Evolutionary conservation across 352 stramenopile species (phyloP).

Genomic region (Aphanomyces invadans): DNA sequence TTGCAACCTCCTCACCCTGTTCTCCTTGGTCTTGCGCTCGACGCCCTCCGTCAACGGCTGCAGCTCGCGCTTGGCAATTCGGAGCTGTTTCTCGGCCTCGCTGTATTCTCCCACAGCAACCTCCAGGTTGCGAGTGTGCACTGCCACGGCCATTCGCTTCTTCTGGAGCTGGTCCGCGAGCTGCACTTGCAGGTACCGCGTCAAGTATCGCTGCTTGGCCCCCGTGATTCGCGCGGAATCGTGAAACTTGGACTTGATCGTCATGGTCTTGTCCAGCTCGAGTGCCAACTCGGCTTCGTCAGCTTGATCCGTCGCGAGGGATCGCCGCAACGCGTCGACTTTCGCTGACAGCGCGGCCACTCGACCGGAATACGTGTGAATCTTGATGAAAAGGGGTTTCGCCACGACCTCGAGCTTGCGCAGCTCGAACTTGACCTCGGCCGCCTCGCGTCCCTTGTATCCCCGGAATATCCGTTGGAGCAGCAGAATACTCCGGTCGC

Average conservation of each 20-base stretch:
- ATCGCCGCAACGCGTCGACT: slow-evolving; percentile 36
- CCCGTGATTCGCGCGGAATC: slow-evolving; percentile 80
- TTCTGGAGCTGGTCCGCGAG: slow-evolving; percentile 75
- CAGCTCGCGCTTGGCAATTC: slow-evolving; percentile 62
- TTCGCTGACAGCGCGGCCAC: slow-evolving; percentile 45
- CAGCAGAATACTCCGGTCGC: slow-evolving; percentile 35
- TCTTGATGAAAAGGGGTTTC: slow-evolving; percentile 59
- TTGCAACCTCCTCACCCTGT: slow-evolving; percentile 56
- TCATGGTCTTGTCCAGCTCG: slow-evolving; percentile 75
- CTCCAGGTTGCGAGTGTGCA: slow-evolving; percentile 49
- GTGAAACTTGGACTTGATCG: slow-evolving; percentile 81
- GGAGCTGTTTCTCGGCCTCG: slow-evolving; percentile 61
- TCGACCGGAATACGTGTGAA: slow-evolving; percentile 34
- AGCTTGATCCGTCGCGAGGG: slow-evolving; percentile 38
- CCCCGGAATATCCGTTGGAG: slow-evolving; percentile 78
- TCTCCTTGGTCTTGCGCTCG: slow-evolving; percentile 63
- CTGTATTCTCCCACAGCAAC: slow-evolving; percentile 43
- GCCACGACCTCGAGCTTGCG: slow-evolving; percentile 61
- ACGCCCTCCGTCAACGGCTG: slow-evolving; percentile 81
- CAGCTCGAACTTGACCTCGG: slow-evolving; percentile 70
- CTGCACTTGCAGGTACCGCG: slow-evolving; percentile 89
- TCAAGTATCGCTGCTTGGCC: slow-evolving; percentile 86
- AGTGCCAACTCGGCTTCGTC: slow-evolving; percentile 50
- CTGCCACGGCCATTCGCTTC: slow-evolving; percentile 54
- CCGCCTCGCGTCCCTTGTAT: slow-evolving; percentile 57